phyloP scores from a whole-genome alignment of 2,329 filamentous ascomycete species.

The Ceratocystis papillata region DNA sequence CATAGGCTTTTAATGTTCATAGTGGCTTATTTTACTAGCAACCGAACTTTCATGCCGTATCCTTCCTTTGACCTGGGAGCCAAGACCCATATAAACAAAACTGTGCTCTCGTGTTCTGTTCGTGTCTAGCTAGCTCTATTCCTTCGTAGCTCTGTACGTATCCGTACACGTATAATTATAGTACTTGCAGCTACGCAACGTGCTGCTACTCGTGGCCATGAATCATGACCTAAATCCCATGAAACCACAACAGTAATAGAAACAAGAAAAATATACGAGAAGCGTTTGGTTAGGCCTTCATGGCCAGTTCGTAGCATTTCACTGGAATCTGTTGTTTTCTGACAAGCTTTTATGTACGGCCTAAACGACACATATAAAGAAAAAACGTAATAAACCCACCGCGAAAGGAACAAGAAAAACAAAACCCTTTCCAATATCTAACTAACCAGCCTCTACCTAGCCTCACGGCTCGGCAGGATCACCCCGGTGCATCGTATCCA shows the following conservation, averaged over 20 bases:
- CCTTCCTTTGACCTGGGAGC: too few species aligned
- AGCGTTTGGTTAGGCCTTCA: background rate
- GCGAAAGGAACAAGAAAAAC: background rate
- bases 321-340: background rate
- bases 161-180: too few species aligned
- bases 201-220: too few species aligned
- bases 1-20: background rate
- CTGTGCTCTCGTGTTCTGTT: too few species aligned
- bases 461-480: background rate
- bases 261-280: background rate
- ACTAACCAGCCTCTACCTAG: background rate
- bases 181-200: too few species aligned
- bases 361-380: background rate
- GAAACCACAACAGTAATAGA: too few species aligned
- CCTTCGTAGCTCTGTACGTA: too few species aligned
- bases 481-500: conserved; percentile 28
- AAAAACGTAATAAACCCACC: background rate
- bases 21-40: background rate
- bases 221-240: too few species aligned
- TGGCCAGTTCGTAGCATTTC: background rate
- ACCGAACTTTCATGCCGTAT: too few species aligned
- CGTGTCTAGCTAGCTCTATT: too few species aligned
- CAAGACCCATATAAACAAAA: too few species aligned
- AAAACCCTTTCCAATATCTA: background rate
- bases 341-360: conserved; percentile 6